These are phyloP conservation scores for Blastobotrys ciferrii DNA, from an alignment of 1,139 yeast genomes.

Conservation along the genomic window DNA sequence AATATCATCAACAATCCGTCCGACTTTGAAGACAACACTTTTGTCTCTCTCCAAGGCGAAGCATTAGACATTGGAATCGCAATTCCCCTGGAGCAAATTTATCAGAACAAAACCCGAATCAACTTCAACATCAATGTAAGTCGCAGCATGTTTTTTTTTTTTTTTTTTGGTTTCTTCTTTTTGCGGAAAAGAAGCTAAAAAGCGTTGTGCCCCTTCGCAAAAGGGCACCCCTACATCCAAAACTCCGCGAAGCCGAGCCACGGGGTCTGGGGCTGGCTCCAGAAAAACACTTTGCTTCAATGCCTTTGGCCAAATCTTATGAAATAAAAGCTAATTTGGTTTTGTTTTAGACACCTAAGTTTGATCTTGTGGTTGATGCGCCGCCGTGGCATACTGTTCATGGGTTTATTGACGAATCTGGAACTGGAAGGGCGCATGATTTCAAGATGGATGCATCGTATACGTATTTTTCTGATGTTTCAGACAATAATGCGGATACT, in stretches of 20 bases:
- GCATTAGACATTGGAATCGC: constrained; percentile 46
- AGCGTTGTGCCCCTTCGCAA: background rate
- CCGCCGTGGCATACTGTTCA: constrained; percentile 92
- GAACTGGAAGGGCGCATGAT: constrained; percentile 63
- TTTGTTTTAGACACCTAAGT: constrained; percentile 49
- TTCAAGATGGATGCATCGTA: constrained; percentile 66
- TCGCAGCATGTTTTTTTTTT: background rate
- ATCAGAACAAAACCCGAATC: constrained; percentile 55
- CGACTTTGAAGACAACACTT: constrained; percentile 77
- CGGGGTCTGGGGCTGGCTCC: too few relatives aligned
- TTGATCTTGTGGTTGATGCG: constrained; percentile 63
- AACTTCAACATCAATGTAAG: constrained; percentile 45
- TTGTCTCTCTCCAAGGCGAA: constrained; percentile 69
- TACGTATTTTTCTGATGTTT: constrained; percentile 56
- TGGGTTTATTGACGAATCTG: constrained; percentile 61
- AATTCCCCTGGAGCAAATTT: constrained; percentile 63
- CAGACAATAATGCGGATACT: constrained; percentile 65
- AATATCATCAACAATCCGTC: constrained; percentile 87
- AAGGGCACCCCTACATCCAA: too few relatives aligned
- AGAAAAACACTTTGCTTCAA: too few relatives aligned
- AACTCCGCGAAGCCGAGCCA: too few relatives aligned
- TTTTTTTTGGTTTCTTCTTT: too few relatives aligned
- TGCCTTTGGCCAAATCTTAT: background rate
- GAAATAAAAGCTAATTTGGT: background rate
- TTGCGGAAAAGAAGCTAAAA: too few relatives aligned